Percentiles rank a stretch among this genome's conserved stretches.
phyloP scores from a whole-genome alignment of 148 eudicot species.

The Vaccinium corymbosum region DNA sequence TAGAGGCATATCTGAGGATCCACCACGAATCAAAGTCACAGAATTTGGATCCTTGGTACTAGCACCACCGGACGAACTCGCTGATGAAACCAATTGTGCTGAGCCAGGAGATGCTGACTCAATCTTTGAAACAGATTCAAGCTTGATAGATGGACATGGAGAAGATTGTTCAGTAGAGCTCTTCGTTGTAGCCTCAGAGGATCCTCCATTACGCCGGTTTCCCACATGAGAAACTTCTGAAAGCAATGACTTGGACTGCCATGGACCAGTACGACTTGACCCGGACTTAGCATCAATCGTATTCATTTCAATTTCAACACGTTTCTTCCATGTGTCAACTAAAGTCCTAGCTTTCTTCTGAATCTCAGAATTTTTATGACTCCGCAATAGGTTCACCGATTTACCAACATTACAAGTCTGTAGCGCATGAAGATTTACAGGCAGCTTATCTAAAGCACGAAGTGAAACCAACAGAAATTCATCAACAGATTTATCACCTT shows the following conservation, averaged over 20 bases:
- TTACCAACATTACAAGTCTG: conserved; percentile 86
- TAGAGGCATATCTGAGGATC: conserved; percentile 45
- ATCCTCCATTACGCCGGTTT: conserved; percentile 45
- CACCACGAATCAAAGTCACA: conserved; percentile 25
- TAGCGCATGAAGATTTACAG: conserved; percentile 81
- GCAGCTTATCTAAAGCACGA: conserved; percentile 85
- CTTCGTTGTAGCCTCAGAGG: conserved; percentile 51
- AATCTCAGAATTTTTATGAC: conserved; percentile 77
- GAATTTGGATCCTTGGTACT: conserved; percentile 35
- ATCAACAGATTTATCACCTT: conserved; percentile 66
- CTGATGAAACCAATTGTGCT: conserved; percentile 30
- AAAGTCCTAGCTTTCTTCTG: conserved; percentile 87
- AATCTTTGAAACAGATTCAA: conserved; percentile 41
- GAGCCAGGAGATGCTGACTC: conserved; percentile 40
- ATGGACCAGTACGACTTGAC: conserved; percentile 48
- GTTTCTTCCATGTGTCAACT: conserved; percentile 96
- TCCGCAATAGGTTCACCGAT: conserved; percentile 83
- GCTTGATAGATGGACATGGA: conserved; percentile 41
- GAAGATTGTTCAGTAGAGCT: conserved; percentile 42
- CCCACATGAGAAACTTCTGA: conserved; percentile 52
- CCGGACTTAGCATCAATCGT: conserved; percentile 60
- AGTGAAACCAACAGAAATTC: conserved; percentile 83
- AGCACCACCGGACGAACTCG: conserved; percentile 28
- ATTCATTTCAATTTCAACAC: conserved; percentile 92
- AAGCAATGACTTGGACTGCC: conserved; percentile 57